A percentile compares a stretch with the other conserved stretches of the same genome.
phyloP scores from a whole-genome alignment of 495 filamentous ascomycete genomes.

The Penicillium canescens region DNA sequence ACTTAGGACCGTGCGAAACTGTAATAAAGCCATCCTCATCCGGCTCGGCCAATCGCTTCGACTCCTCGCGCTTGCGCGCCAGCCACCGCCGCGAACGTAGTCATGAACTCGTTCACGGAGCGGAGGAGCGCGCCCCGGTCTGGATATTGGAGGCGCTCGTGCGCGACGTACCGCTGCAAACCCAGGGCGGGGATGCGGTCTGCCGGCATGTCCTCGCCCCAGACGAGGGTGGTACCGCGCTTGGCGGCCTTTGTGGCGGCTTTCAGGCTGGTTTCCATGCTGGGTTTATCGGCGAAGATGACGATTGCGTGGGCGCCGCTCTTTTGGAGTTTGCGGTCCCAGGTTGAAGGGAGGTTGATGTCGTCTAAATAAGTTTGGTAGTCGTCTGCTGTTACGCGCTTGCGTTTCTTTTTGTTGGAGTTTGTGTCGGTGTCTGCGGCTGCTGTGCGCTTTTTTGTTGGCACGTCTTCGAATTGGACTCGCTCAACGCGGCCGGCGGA shows the following conservation, averaged over 20 bases:
- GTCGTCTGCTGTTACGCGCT: conserved; percentile 55
- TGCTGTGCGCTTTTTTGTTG: conserved; percentile 39
- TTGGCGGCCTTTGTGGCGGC: conserved; percentile 64
- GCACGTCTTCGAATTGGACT: conserved; percentile 66
- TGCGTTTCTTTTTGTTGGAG: conserved; percentile 62
- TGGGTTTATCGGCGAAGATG: conserved; percentile 76
- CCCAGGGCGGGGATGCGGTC: conserved; percentile 59
- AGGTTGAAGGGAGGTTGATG: conserved; percentile 62
- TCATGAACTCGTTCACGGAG: conserved; percentile 81
- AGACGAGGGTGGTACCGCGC: conserved; percentile 46
- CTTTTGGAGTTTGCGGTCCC: conserved; percentile 69
- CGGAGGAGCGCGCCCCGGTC: conserved; percentile 59
- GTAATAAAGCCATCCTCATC: conserved; percentile 97
- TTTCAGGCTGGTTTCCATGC: conserved; percentile 70
- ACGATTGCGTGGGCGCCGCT: conserved; percentile 80
- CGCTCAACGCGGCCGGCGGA: conserved; percentile 74
- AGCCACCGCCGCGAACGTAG: conserved; percentile 64
- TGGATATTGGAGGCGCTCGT: conserved; percentile 69
- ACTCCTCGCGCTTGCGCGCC: conserved; percentile 62
- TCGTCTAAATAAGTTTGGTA: conserved; percentile 52
- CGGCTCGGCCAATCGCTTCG: conserved; percentile 67
- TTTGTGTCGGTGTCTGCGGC: conserved; percentile 25
- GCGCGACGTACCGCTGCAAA: conserved; percentile 56
- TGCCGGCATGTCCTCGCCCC: conserved; percentile 61
- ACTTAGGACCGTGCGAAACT: conserved; percentile 73